Evolutionary conservation across 139 green algal species (phyloP), one percentile per base, ranked within the genome.

Genomic region (Chlamydomonas schloesseri): DNA sequence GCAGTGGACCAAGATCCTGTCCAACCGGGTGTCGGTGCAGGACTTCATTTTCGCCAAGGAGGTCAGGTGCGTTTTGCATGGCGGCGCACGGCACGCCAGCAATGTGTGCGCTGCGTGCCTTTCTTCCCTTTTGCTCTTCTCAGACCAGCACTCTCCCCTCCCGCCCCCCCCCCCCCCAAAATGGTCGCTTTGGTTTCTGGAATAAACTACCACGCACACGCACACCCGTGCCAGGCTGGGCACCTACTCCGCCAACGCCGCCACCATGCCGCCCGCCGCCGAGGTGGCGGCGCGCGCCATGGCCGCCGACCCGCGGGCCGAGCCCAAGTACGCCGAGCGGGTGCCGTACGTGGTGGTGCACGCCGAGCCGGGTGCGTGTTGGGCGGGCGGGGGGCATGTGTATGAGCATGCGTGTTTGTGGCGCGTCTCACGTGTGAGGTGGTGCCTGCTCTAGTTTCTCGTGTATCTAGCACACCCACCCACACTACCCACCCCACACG

Each of bases 1-100:
- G 13, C 96, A 99, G 92, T 98, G 93, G 93, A 83, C 53, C 83
- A 97, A 97, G 88, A 98, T 99, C 60, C 91, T 99, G 75, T 81
- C 91, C 10, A 94, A 94, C 53, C 89, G 97, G 31, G 92, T 99
- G 21, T 96, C 91, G 2, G 46, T 99, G n/a, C 91, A 94, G 76
- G 96, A 99, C 89, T 98, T 99, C 90, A 88, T 98, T 17, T 98
- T 99, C 89, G 91, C 92, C 70, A 96, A 97, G 91, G 96, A 99
- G 91, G 96, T 98, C 82, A 84, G 89, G 79, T 93, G 93, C 55
- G 82, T 50, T 5, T 50, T 50, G 42, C 42, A 50, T 50, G 42
- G 42, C 42, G 42, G 42, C 42, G 8, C 42, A 5, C 42, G 42
- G 42, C 69, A 24, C 65, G 20, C 55, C 53, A 60, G n/a, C n/a